Evolutionary conservation across 2,329 filamentous ascomycete genomes (phyloP), one percentile per base, ranked within the genome.

Genomic region (Dactylellina parvicollis): DNA sequence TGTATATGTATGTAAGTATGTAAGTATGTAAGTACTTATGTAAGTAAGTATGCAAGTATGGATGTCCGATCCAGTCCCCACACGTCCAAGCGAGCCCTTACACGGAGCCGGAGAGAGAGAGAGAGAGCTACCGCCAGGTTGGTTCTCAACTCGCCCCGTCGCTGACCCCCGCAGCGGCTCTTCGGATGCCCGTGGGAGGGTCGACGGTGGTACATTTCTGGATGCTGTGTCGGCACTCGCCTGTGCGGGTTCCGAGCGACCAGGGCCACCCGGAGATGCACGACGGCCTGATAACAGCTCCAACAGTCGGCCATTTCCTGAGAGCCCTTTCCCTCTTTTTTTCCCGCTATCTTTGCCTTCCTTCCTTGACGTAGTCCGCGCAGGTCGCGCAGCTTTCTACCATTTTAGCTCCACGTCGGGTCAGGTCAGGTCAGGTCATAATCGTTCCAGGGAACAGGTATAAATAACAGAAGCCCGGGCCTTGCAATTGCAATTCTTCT

Each of bases 291-390:
- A 49, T 16, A 32, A 38, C 50, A 47, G 36, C 42, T 32, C 67
- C 52, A 52, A 26, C 24, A 36, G 36, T 57, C 66, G 67, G 67
- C 57, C 34, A 71, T 18, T 44, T 71, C 66, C 66, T 52, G 38
- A 30, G 16, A 22, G 16, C 14, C n/a, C 28, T 30, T 16, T 20
- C 40, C 24, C 24, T 14, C 40, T 5, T 4, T 36, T 54, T 38
- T 54, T 38, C 28, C n/a, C 26, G n/a, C 49, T 65, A 47, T 55
- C 50, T 47, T 49, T 46, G 54, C 46, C 54, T 55, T 61, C 55
- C 64, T 46, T 57, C 46, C 55, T 26, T 59, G 55, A 59, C 38
- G 55, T 59, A 59, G 55, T 32, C 16, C 12, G 12, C 34, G n/a
- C n/a, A n/a, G n/a, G n/a, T 30, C 44, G 20, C 22, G 57, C 42